Percentiles rank a stretch among this genome's conserved stretches.
These are phyloP conservation scores for Albizia julibrissin DNA, from an alignment of 306 rosid species.

Conservation along the genomic window DNA sequence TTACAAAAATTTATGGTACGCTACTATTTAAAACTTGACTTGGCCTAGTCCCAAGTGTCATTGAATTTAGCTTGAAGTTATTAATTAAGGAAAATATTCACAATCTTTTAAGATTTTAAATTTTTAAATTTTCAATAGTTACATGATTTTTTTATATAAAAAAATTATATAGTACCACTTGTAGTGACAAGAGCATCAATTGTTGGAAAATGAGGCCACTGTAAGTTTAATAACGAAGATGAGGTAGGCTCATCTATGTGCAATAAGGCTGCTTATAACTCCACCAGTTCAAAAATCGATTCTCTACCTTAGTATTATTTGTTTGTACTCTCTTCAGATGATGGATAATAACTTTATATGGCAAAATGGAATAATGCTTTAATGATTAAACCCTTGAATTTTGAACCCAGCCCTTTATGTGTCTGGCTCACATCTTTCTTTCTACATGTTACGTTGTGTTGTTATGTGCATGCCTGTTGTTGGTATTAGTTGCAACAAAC, in stretches of 20 bases:
- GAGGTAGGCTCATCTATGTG: constrained; percentile 33
- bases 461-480: constrained; percentile 29
- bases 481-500: constrained; percentile 42
- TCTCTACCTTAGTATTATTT: constrained; percentile 20
- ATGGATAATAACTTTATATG: neutral
- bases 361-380: neutral
- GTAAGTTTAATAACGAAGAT: neutral
- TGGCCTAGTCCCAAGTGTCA: too few species aligned
- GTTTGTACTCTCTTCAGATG: constrained; percentile 22
- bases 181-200: neutral
- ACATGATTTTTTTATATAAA: neutral
- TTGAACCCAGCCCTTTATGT: neutral
- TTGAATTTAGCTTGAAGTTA: too few species aligned
- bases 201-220: neutral
- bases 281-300: constrained; percentile 28
- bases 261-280: constrained; percentile 9
- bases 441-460: neutral
- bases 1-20: too few species aligned
- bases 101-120: neutral
- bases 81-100: neutral
- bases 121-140: neutral
- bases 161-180: neutral
- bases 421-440: neutral
- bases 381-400: neutral
- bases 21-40: too few species aligned